phyloP scores from a whole-genome alignment of 2,329 filamentous ascomycete species.

The Ambrosiella beaveri region DNA sequence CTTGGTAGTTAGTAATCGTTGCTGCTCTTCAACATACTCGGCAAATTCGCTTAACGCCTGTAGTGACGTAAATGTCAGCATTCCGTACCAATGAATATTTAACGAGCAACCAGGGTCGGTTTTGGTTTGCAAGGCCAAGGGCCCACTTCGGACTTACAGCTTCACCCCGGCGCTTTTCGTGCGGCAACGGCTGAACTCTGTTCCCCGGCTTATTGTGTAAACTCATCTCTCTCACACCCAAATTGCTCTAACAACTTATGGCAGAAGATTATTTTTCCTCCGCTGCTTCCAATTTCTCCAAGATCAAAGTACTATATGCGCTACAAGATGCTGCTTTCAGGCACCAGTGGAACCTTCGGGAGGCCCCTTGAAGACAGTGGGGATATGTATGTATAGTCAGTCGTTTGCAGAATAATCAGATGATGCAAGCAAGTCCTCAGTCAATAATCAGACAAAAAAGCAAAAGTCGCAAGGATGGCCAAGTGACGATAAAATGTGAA shows the following conservation, averaged over 20 bases:
- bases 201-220: slow-evolving; percentile 18
- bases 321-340: too few relatives aligned
- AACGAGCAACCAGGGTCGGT: too few relatives aligned
- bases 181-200: slow-evolving; percentile 40
- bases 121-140: too few relatives aligned
- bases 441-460: too few relatives aligned
- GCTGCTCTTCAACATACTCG: slow-evolving; percentile 92
- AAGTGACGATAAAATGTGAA: too few relatives aligned
- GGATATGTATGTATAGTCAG: too few relatives aligned
- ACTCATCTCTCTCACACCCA: not conserved
- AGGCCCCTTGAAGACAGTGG: too few relatives aligned
- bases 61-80: not conserved
- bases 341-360: too few relatives aligned
- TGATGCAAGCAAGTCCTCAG: too few relatives aligned
- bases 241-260: not conserved
- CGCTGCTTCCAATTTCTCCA: not conserved
- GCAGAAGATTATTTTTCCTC: not conserved
- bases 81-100: not conserved
- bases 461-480: too few relatives aligned
- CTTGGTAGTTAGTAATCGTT: slow-evolving; percentile 48
- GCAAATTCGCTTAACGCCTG: slow-evolving; percentile 84
- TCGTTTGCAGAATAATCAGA: too few relatives aligned
- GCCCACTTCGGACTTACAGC: slow-evolving; percentile 35
- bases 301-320: not conserved
- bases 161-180: slow-evolving; percentile 76